Base-by-base conservation (phyloP, 768 basidiomycete genomes). In the Tulasnella calospora region DNA sequence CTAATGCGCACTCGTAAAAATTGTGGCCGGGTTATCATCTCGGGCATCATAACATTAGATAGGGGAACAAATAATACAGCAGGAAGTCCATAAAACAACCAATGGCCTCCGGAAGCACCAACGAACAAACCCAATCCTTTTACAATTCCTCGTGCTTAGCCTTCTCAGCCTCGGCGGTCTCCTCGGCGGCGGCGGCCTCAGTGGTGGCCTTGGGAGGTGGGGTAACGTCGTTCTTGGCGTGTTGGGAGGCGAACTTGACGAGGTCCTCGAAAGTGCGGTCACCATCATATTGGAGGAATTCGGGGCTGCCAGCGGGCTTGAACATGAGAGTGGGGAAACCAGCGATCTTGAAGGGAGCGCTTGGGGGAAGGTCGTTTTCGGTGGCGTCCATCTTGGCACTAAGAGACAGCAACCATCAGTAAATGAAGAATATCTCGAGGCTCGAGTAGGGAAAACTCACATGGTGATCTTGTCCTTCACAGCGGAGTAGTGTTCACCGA, bases 311-410 rank as follows among this genome's bases (percentile, higher is more conserved):
- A 19, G 98, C 97, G 6, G 91, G 88, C 87, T 96, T 96, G 89
- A 99, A 97, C 84, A 99, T 99, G 83, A 99, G 83, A 7, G 98
- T 99, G 10, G 98, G 97, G 92, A 95, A 96, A 55, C 95, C 94
- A 77, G 87, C 82, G 79, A 99, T 85, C 75, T 91, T 90, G 94
- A 99, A 99, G 41, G 92, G 90, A 79, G 92, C 90, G n/a, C 89
- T 89, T 27, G 91, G 87, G 71, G 98, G 97, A 21, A 99, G 88
- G 84, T 99, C 98, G 84, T 99, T 99, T 85, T 98, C 96, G 79
- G 92, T 92, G 1, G 95, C 94, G 81, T 99, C 98, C 87, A 99
- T 91, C 86, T 99, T 98, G 82, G 95, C 96, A 84, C 93, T 95
- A 79, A 5, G 74, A 35, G 36, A 46, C 3, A 13, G 51, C 3